Evolutionary conservation across 192 early-diverging fungal species (phyloP).

Genomic region (Rhizoclosmatium globosum): DNA sequence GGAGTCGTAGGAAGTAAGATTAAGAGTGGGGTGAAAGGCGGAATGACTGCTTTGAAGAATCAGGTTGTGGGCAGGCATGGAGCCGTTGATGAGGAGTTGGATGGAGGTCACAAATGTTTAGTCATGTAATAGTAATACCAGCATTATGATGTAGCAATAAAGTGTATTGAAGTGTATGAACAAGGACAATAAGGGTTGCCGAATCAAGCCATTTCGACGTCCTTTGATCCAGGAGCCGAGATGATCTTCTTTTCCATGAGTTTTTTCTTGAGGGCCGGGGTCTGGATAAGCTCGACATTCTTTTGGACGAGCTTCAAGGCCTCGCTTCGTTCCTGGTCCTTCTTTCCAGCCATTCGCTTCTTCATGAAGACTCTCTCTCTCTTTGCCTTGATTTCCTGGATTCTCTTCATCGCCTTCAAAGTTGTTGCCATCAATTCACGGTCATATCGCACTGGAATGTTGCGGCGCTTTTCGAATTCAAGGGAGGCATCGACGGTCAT

Average conservation of each 20-base stretch:
- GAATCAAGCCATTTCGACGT: conserved; percentile 55
- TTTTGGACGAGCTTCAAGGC: conserved; percentile 81
- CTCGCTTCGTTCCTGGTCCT: conserved; percentile 77
- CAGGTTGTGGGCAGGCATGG: neutral
- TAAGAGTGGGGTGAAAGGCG: neutral
- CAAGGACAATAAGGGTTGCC: neutral
- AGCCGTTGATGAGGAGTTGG: conserved; percentile 39
- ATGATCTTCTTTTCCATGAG: conserved; percentile 72
- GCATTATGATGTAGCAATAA: neutral
- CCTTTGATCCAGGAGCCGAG: conserved; percentile 69
- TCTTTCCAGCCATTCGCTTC: conserved; percentile 82
- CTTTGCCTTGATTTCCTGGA: conserved; percentile 92
- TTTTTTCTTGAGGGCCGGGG: conserved; percentile 65
- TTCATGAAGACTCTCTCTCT: conserved; percentile 94
- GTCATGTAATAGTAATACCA: conserved; percentile 24
- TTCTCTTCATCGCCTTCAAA: conserved; percentile 98
- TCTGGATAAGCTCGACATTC: conserved; percentile 87
- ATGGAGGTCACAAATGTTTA: conserved; percentile 39
- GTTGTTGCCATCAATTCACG: conserved; percentile 96
- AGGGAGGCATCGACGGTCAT: conserved; percentile 98
- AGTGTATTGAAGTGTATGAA: neutral
- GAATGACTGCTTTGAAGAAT: neutral
- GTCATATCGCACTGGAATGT: conserved; percentile 98
- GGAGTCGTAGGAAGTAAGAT: neutral
- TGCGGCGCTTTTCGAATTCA: conserved; percentile 98